These are phyloP conservation scores for Yarrowia galli DNA, from an alignment of 1,139 yeast species.

Conservation along the genomic window DNA sequence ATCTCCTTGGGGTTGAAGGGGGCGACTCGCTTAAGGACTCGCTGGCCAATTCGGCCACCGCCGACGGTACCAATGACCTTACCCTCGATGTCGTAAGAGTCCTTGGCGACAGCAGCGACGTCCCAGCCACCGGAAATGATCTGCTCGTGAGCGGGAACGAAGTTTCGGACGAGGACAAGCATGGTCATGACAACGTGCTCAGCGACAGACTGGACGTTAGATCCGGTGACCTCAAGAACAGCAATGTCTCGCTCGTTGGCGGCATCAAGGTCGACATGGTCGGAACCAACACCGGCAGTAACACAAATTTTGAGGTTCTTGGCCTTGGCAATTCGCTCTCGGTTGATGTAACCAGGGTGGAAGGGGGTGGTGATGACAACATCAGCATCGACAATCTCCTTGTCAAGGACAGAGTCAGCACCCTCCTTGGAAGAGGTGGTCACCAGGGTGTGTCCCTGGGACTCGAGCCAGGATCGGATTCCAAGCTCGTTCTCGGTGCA, in stretches of 20 bases:
- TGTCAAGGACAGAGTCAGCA: constrained; percentile 63
- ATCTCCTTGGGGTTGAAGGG: constrained; percentile 29
- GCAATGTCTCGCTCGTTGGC: constrained; percentile 55
- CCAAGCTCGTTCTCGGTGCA: constrained; percentile 59
- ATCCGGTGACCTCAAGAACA: constrained; percentile 69
- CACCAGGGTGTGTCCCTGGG: constrained; percentile 19
- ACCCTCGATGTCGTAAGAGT: constrained; percentile 47
- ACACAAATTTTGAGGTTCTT: constrained; percentile 16
- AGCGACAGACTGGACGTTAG: constrained; percentile 76
- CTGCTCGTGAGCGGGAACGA: constrained; percentile 21
- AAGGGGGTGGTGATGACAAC: constrained; percentile 46
- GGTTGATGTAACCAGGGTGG: constrained; percentile 19
- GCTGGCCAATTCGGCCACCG: constrained; percentile 14
- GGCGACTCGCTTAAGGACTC: constrained; percentile 12
- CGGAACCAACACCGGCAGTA: constrained; percentile 21
- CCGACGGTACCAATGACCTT: constrained; percentile 22
- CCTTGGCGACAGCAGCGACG: constrained; percentile 21
- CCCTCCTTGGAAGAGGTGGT: constrained; percentile 26
- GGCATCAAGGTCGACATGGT: constrained; percentile 10
- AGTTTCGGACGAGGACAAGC: constrained; percentile 17
- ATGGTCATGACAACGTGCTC: constrained; percentile 21
- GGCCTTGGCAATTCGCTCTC: constrained; percentile 26
- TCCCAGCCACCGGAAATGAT: constrained; percentile 13
- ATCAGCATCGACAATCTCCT: constrained; percentile 72
- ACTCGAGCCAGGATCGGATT: constrained; percentile 12